Evolutionary conservation across 2,329 filamentous ascomycete genomes (phyloP).

Genomic region (Whalleya microplaca): DNA sequence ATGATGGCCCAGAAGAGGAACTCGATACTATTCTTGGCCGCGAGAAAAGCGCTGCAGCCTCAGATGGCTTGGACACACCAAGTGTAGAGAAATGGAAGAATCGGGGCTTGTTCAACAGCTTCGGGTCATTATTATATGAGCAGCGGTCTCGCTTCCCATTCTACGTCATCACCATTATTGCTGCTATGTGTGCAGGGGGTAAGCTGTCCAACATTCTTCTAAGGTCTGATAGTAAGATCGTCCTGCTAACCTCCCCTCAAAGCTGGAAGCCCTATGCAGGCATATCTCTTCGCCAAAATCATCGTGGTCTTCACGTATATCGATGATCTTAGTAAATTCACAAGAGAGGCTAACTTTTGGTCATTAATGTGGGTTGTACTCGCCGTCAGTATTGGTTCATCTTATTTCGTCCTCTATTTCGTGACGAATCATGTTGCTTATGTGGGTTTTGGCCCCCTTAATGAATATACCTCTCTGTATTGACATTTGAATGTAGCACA

Average conservation of each 20-base stretch:
- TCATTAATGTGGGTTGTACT: constrained; percentile 67
- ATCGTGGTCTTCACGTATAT: constrained; percentile 53
- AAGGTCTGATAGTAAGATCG: neutral
- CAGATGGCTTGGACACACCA: constrained; percentile 33
- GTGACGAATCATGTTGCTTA: constrained; percentile 51
- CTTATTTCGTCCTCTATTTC: constrained; percentile 55
- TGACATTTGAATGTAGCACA: constrained; percentile 35
- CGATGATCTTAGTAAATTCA: constrained; percentile 36
- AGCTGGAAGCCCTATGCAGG: constrained; percentile 54
- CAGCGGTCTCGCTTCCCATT: constrained; percentile 55
- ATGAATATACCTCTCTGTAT: neutral
- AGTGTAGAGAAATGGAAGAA: constrained; percentile 38
- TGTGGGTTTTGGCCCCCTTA: constrained; percentile 21
- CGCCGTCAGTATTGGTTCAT: constrained; percentile 54
- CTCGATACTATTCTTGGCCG: constrained; percentile 44
- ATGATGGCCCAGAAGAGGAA: constrained; percentile 44
- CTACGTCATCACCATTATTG: constrained; percentile 54
- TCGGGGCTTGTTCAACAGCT: constrained; percentile 53
- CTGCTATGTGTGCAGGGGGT: constrained; percentile 45
- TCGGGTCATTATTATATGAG: constrained; percentile 61
- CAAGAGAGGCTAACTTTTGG: constrained; percentile 60
- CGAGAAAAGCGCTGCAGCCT: constrained; percentile 50
- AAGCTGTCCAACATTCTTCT: constrained; percentile 12
- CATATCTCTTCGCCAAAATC: constrained; percentile 59
- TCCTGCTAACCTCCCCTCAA: constrained; percentile 27